A percentile compares a stretch with the other conserved stretches of the same genome.
Evolutionary conservation across 306 rosid genomes (phyloP).

Genomic region (Medicago lupulina): DNA sequence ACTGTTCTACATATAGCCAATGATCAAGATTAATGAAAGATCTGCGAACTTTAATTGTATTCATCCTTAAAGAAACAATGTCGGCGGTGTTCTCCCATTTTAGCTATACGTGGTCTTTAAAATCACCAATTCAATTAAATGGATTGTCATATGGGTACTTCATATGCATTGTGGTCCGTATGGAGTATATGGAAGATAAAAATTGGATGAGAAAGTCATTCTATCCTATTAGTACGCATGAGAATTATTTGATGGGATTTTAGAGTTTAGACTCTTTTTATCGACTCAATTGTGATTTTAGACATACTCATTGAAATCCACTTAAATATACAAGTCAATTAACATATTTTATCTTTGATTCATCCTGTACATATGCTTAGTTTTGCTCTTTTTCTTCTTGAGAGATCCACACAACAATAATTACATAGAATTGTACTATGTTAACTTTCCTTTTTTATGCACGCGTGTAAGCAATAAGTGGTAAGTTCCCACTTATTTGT

Average conservation of each 20-base stretch:
- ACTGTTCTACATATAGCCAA: no score
- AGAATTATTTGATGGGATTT: slow-evolving; percentile 32
- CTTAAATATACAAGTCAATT: slow-evolving; percentile 7
- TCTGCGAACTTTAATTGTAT: no score
- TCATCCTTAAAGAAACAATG: no score
- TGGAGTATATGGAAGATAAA: not conserved
- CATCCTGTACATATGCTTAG: slow-evolving; percentile 19
- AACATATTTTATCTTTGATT: slow-evolving; percentile 12
- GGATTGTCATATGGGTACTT: no score
- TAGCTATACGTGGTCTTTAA: no score
- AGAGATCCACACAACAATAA: not conserved
- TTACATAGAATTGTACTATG: not conserved
- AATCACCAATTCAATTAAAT: no score
- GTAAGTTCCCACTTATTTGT: slow-evolving; percentile 45
- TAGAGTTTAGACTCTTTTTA: not conserved
- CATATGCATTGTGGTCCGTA: not conserved
- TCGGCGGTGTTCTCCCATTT: no score
- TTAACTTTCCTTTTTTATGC: slow-evolving; percentile 30
- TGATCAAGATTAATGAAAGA: no score
- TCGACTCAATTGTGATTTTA: slow-evolving; percentile 15
- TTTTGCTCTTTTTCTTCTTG: not conserved
- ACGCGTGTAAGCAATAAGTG: slow-evolving; percentile 41
- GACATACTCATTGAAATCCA: slow-evolving; percentile 49
- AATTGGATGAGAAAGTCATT: slow-evolving; percentile 13
- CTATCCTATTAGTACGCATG: slow-evolving; percentile 16